These are phyloP conservation scores for Penstemon barbatus DNA, from an alignment of 257 asterid genomes.

Conservation along the genomic window DNA sequence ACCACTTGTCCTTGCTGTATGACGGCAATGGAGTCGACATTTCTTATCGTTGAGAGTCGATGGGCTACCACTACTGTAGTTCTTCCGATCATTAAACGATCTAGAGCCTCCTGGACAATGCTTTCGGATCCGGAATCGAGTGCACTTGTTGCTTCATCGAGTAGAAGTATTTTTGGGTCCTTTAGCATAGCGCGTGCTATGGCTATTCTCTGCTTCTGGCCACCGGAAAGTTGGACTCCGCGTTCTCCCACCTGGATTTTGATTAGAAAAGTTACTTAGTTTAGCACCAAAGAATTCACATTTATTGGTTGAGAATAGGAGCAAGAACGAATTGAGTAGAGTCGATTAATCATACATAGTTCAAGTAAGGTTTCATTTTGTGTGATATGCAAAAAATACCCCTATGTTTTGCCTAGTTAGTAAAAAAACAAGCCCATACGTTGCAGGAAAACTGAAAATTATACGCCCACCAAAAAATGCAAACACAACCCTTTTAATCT, in stretches of 20 bases:
- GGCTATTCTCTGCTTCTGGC: conserved; percentile 94
- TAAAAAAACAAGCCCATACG: no score
- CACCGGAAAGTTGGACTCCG: conserved; percentile 94
- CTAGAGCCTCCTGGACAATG: conserved; percentile 90
- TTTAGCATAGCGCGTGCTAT: conserved; percentile 94
- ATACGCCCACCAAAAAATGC: no score
- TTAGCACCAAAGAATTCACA: neutral
- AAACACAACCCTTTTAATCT: no score
- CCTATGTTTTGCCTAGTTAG: no score
- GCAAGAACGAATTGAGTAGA: no score
- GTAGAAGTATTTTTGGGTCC: conserved; percentile 84
- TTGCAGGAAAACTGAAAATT: no score
- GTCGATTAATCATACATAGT: no score
- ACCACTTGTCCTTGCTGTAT: conserved; percentile 94
- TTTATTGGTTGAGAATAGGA: neutral
- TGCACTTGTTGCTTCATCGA: conserved; percentile 96
- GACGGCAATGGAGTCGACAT: conserved; percentile 88
- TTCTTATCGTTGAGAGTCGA: conserved; percentile 87
- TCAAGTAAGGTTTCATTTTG: no score
- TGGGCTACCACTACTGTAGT: conserved; percentile 95
- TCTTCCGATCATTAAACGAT: conserved; percentile 89
- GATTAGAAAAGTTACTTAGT: neutral
- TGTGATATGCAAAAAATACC: no score
- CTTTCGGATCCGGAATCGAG: conserved; percentile 92
- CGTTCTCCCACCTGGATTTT: conserved; percentile 92